Evolutionary conservation across 140 eudicot genomes (phyloP), one percentile per base, ranked within the genome.

Genomic region (Cichorium intybus): DNA sequence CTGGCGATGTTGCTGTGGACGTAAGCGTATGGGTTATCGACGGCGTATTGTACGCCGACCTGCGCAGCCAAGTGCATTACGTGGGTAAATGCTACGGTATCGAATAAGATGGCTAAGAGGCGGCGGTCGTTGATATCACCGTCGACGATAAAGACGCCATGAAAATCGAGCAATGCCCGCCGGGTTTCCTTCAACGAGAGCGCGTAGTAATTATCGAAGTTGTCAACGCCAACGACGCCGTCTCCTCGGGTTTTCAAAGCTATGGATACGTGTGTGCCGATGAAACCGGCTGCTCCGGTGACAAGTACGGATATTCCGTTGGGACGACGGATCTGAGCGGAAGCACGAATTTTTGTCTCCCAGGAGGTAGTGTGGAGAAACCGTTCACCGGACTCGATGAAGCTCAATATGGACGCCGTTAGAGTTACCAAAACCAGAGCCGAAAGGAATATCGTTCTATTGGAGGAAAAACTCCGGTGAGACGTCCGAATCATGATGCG

Each of bases 281-380:
- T 90, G 75, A 88, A 88, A 5, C 96, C 96, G 56, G 93, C 89
- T 0, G 94, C 96, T 24, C 96, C 96, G 77, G 92, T 85, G 62
- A 85, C 92, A 5, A 85, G 83, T 0, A 85, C 92, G 29, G 85
- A 68, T 11, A 78, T 5, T 0, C 92, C 92, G 35, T 76, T 66
- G 24, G 53, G 21, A 9, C 92, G 85, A 22, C 62, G 69, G 72
- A 79, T 64, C 12, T 69, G 79, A 37, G 92, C 92, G 21, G 92
- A 85, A 43, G 57, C 7, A 1, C 80, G 79, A 2, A 84, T 71
- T 29, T 64, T 67, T 4, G 65, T 71, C 71, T 68, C 78, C 92
- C 82, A 76, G 3, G 92, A 64, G 68, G 79, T 41, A 10, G 75
- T 4, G 41, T 43, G 29, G 35, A 78, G 66, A 34, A 72, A 79